Evolutionary conservation across 495 filamentous ascomycete genomes (phyloP).

Genomic region (Aspergillus saccharolyticus): DNA sequence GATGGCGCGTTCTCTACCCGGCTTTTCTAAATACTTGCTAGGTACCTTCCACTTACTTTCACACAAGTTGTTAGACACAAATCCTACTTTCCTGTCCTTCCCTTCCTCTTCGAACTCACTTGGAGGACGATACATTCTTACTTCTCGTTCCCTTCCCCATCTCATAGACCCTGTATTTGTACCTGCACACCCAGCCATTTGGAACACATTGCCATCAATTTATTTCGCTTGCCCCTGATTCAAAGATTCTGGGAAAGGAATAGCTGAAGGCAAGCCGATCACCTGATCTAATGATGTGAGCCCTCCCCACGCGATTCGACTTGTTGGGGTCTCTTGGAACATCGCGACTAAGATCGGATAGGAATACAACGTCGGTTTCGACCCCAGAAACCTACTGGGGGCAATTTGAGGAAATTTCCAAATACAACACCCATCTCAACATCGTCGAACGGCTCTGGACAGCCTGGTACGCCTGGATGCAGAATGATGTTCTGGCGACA

Average conservation of each 20-base stretch:
- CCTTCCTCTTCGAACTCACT: too few species aligned
- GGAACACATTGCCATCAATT: neutral
- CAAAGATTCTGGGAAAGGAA: neutral
- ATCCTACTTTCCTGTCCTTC: too few species aligned
- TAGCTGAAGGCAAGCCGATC: neutral
- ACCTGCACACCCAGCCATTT: neutral
- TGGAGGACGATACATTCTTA: too few species aligned
- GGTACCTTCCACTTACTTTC: slow-evolving; percentile 1
- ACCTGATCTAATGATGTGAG: slow-evolving; percentile 3
- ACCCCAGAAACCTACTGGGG: slow-evolving; percentile 64
- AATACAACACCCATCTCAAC: slow-evolving; percentile 84
- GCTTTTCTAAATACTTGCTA: slow-evolving; percentile 23
- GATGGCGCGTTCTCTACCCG: slow-evolving; percentile 12
- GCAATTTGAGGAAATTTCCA: slow-evolving; percentile 80
- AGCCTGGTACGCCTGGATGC: slow-evolving; percentile 98
- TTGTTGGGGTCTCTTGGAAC: neutral
- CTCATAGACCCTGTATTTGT: neutral
- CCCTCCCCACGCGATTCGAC: neutral
- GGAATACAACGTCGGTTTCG: slow-evolving; percentile 54
- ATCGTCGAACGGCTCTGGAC: slow-evolving; percentile 81
- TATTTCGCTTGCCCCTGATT: neutral
- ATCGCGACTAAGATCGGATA: slow-evolving; percentile 16
- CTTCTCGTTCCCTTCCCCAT: neutral
- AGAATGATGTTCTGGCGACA: slow-evolving; percentile 91
- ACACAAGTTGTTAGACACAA: neutral